Evolutionary conservation across 139 green algal genomes (phyloP).

Genomic region (Ulvella scutata): DNA sequence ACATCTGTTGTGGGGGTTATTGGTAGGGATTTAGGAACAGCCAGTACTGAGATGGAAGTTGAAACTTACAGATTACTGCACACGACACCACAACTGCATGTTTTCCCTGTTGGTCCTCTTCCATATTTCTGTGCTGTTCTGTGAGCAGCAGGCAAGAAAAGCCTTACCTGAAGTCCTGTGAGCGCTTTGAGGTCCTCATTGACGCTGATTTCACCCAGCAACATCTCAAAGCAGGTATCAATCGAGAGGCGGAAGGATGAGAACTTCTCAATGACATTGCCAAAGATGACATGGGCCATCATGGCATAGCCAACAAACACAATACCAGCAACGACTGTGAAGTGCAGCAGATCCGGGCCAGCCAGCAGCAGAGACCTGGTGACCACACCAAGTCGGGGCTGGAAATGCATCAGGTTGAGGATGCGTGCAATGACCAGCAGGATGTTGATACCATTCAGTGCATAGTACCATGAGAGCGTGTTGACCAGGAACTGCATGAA

Average conservation of each 20-base stretch:
- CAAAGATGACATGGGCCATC: slow-evolving; percentile 75
- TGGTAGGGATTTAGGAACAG: no score
- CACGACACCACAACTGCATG: no score
- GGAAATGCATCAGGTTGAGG: slow-evolving; percentile 81
- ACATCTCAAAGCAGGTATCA: slow-evolving; percentile 69
- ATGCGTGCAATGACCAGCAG: slow-evolving; percentile 62
- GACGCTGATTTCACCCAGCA: slow-evolving; percentile 63
- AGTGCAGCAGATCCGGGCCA: slow-evolving; percentile 64
- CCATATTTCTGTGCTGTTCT: no score
- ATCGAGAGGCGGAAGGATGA: slow-evolving; percentile 41
- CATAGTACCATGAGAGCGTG: slow-evolving; percentile 58
- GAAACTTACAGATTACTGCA: no score
- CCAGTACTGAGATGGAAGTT: no score
- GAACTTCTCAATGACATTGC: slow-evolving; percentile 45
- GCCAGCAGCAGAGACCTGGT: slow-evolving; percentile 59
- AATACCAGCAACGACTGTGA: slow-evolving; percentile 55
- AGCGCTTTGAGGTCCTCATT: slow-evolving; percentile 43
- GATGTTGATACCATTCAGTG: slow-evolving; percentile 67
- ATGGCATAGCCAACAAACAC: slow-evolving; percentile 75
- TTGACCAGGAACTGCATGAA: slow-evolving; percentile 29
- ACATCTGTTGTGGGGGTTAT: no score
- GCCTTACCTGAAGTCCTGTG: slow-evolving; percentile 49
- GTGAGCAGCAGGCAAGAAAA: no score
- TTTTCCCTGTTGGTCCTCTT: no score
- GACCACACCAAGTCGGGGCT: slow-evolving; percentile 65